Conservation (phyloP, 257 asterid genomes). For the Plantago ovata region DNA sequence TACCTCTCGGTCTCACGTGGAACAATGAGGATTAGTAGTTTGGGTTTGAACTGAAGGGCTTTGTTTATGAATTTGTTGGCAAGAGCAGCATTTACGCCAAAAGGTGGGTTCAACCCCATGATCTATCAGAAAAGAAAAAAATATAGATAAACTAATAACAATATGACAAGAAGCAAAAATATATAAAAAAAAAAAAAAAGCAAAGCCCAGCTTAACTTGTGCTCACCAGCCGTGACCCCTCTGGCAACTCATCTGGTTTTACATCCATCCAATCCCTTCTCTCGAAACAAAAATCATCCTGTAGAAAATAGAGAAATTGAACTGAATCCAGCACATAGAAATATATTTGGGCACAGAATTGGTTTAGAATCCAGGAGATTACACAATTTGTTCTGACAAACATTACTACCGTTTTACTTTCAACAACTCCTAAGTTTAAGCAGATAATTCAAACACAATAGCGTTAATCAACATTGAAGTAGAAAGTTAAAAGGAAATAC, state of each 20-base stretch:
- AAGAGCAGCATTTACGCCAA: slow-evolving; percentile 68
- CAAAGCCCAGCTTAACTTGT: background rate
- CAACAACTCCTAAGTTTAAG: no score
- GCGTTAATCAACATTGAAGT: no score
- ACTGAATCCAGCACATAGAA: background rate
- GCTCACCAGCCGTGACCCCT: slow-evolving; percentile 78
- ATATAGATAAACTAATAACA: slow-evolving; percentile 18
- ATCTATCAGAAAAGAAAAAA: slow-evolving; percentile 43
- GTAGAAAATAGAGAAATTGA: slow-evolving; percentile 25
- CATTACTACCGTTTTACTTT: no score
- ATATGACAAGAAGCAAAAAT: slow-evolving; percentile 14
- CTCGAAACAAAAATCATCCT: slow-evolving; percentile 83
- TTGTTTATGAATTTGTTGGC: slow-evolving; percentile 71
- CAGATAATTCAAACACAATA: no score
- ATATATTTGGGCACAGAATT: no score
- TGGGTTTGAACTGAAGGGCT: slow-evolving; percentile 89
- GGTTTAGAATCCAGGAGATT: no score
- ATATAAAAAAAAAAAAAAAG: slow-evolving; percentile 12
- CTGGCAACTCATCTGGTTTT: slow-evolving; percentile 46
- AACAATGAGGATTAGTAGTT: slow-evolving; percentile 78
- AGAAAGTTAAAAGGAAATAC: no score
- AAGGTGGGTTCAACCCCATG: slow-evolving; percentile 97
- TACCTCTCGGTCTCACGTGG: slow-evolving; percentile 75
- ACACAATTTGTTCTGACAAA: no score
- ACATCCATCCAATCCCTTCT: slow-evolving; percentile 81